These are phyloP conservation scores for Platanus orientalis DNA, from an alignment of 164 flowering plant species.

Conservation along the genomic window DNA sequence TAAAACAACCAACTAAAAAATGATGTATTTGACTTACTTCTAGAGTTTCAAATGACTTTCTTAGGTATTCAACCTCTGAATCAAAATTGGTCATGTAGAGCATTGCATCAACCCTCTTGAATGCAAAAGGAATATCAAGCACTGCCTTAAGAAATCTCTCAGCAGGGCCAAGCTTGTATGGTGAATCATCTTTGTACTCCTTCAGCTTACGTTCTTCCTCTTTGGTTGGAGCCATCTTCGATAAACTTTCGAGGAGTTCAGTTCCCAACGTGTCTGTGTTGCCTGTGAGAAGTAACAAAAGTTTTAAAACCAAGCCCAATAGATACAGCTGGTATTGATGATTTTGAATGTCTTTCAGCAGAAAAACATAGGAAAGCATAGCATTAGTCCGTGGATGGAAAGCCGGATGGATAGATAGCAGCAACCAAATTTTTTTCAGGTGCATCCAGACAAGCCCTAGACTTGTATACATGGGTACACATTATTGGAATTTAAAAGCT, in stretches of 20 bases:
- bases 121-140: constrained; percentile 82
- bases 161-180: constrained; percentile 69
- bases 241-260: constrained; percentile 79
- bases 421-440: too few relatives aligned
- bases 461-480: too few relatives aligned
- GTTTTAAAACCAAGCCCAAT: background rate
- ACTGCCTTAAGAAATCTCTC: constrained; percentile 81
- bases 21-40: constrained; percentile 46
- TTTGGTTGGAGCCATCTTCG: constrained; percentile 87
- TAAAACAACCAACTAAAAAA: background rate
- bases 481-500: too few relatives aligned
- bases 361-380: too few relatives aligned
- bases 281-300: constrained; percentile 38
- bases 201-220: constrained; percentile 85
- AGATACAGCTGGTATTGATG: too few relatives aligned
- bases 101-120: constrained; percentile 79
- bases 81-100: constrained; percentile 83
- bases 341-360: too few relatives aligned
- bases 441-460: too few relatives aligned
- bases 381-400: too few relatives aligned
- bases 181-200: constrained; percentile 63
- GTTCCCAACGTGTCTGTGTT: constrained; percentile 71
- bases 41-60: constrained; percentile 64
- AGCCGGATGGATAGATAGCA: too few relatives aligned
- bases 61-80: constrained; percentile 80